Evolutionary conservation across 75 land plant genomes (phyloP).

Genomic region (Chamaecyparis obtusa): DNA sequence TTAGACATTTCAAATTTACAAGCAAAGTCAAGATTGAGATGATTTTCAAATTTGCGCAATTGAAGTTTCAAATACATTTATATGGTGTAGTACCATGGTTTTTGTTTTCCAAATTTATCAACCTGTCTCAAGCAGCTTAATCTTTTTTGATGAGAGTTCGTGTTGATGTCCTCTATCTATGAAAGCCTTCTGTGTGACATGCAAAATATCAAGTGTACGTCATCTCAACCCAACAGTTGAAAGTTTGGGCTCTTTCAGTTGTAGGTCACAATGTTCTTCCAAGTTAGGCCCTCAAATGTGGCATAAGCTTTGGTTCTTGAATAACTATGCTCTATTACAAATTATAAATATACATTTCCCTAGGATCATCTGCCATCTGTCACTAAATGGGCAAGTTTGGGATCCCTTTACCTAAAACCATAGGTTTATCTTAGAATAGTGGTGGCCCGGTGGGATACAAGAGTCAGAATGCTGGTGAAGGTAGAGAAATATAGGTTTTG

Average conservation of each 20-base stretch:
- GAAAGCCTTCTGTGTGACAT: background rate
- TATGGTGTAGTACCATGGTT: background rate
- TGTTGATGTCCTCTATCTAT: background rate
- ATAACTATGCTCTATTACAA: background rate
- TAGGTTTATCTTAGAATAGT: background rate
- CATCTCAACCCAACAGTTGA: background rate
- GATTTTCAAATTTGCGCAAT: background rate
- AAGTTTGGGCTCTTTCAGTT: too few species aligned
- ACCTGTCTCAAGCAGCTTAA: background rate
- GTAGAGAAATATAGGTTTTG: background rate
- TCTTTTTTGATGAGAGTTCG: background rate
- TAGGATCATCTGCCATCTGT: background rate
- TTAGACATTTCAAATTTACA: background rate
- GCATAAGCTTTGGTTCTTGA: background rate
- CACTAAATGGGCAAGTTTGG: background rate
- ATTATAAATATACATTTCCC: background rate
- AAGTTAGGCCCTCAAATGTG: background rate
- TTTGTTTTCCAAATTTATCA: background rate
- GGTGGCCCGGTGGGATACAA: background rate
- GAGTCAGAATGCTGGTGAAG: background rate
- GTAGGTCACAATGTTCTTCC: too few species aligned
- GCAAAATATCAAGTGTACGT: background rate
- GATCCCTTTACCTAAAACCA: background rate
- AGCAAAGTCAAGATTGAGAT: background rate
- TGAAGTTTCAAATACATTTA: background rate